A percentile compares a stretch with the other conserved stretches of the same genome.
Evolutionary conservation across 306 rosid genomes (phyloP).

Genomic region (Malus domestica): ASM211411v1 NC_041794.1:35948001-35948500

Average conservation of each 20-base stretch:
- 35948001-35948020: conserved; percentile 64
- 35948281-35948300: conserved; percentile 61
- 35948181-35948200: background rate
- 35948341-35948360: conserved; percentile 5
- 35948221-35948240: background rate
- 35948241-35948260: background rate
- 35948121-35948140: conserved; percentile 43
- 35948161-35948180: background rate
- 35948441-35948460: background rate
- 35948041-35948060: conserved; percentile 98
- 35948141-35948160: conserved; percentile 54
- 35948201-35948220: background rate
- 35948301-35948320: conserved; percentile 45
- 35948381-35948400: background rate
- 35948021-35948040: conserved; percentile 66
- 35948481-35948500: background rate
- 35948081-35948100: conserved; percentile 64
- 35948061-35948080: conserved; percentile 64
- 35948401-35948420: background rate
- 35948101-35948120: conserved; percentile 54
- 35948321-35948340: conserved; percentile 40
- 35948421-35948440: background rate
- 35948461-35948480: background rate
- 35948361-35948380: background rate
- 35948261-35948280: background rate